Conservation (phyloP, 2,329 filamentous ascomycete species). For the Penicillium olsonii region DNA sequence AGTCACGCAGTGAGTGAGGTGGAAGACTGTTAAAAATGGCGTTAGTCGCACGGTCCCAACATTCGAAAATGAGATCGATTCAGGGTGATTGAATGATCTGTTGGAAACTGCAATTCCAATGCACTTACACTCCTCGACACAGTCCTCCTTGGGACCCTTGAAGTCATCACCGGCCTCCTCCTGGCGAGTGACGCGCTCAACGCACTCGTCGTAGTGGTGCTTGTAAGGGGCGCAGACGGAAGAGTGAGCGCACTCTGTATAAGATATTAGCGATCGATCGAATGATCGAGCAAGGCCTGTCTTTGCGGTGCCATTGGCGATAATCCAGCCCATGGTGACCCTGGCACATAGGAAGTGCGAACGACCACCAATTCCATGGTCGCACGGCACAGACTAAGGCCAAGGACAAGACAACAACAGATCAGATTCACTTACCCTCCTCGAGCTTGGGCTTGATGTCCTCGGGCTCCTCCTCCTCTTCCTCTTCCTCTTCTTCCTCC, state of each 20-base stretch:
- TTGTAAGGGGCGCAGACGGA: slow-evolving; percentile 82
- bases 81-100: not conserved
- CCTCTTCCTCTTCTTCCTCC: slow-evolving; percentile 76
- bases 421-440: slow-evolving; percentile 70
- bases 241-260: slow-evolving; percentile 83
- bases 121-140: slow-evolving; percentile 95
- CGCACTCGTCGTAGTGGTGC: slow-evolving; percentile 98
- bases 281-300: not conserved
- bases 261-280: slow-evolving; percentile 9
- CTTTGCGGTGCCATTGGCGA: slow-evolving; percentile 20
- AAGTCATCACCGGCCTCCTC: slow-evolving; percentile 65
- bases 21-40: slow-evolving; percentile 71
- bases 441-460: slow-evolving; percentile 87
- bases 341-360: slow-evolving; percentile 2
- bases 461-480: slow-evolving; percentile 77
- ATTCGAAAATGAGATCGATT: not conserved
- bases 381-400: slow-evolving; percentile 1
- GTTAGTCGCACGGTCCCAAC: slow-evolving; percentile 12
- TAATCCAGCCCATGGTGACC: slow-evolving; percentile 6
- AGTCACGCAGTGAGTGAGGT: slow-evolving; percentile 93
- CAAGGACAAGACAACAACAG: slow-evolving; percentile 1
- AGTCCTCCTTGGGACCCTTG: slow-evolving; percentile 83
- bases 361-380: slow-evolving; percentile 6
- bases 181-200: slow-evolving; percentile 79
- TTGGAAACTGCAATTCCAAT: not conserved